Conservation (phyloP, 2,329 filamentous ascomycete genomes). For the Colletotrichum sp. region DNA sequence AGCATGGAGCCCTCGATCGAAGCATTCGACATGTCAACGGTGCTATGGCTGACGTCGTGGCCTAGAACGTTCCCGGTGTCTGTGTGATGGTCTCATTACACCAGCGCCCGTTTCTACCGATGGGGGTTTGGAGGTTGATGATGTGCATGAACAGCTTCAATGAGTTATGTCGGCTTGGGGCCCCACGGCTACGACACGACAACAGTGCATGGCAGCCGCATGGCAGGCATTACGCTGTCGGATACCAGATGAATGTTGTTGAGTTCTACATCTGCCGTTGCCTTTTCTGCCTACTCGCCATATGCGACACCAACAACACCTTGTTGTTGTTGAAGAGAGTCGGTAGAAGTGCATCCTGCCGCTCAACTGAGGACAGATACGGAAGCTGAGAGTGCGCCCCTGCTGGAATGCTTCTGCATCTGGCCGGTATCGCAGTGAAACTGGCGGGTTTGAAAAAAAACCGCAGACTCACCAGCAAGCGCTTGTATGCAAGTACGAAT, state of each 20-base stretch:
- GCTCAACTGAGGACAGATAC: background rate
- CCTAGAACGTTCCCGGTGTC: background rate
- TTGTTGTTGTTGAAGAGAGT: background rate
- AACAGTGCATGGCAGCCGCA: background rate
- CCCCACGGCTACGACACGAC: background rate
- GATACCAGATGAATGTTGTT: background rate
- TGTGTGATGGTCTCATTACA: background rate
- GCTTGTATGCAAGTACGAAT: background rate
- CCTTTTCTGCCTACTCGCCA: background rate
- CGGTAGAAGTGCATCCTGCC: background rate
- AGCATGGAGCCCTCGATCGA: background rate
- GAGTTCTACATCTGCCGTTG: background rate
- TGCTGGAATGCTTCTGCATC: background rate
- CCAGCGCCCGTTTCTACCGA: background rate
- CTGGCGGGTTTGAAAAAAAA: background rate
- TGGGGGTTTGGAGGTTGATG: background rate
- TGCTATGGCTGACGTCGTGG: background rate
- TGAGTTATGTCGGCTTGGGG: background rate
- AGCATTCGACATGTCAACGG: background rate
- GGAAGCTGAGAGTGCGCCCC: background rate
- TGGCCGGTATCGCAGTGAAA: constrained; percentile 11
- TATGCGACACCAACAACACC: background rate
- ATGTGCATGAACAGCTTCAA: constrained; percentile 3
- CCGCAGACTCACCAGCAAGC: background rate
- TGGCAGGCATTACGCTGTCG: background rate